These are phyloP conservation scores for Meyerozyma athensensis DNA, from an alignment of 1,139 yeast genomes.

Conservation along the genomic window DNA sequence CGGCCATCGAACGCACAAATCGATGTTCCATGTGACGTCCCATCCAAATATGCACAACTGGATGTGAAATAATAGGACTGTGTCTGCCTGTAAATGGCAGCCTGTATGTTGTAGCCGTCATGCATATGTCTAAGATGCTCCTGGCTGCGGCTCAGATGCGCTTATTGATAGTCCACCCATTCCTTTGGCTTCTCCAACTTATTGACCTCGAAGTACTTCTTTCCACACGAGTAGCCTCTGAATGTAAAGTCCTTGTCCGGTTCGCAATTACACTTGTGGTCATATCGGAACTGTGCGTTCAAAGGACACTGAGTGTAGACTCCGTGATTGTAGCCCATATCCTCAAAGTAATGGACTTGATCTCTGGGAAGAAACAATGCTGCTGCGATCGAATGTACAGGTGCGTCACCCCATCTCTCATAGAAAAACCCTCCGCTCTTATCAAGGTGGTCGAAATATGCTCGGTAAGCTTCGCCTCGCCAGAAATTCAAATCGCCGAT, in stretches of 20 bases:
- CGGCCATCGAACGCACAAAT: no score
- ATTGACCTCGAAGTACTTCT: conserved; percentile 44
- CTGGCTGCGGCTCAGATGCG: background rate
- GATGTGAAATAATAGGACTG: no score
- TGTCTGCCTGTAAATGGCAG: background rate
- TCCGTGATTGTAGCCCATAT: conserved; percentile 78
- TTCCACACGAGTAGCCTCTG: conserved; percentile 51
- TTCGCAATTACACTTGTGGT: conserved; percentile 47
- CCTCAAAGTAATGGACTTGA: conserved; percentile 73
- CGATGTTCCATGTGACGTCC: no score
- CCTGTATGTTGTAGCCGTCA: no score
- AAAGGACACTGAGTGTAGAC: conserved; percentile 57
- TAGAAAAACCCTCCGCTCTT: conserved; percentile 82
- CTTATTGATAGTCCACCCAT: conserved; percentile 19
- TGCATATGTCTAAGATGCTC: no score
- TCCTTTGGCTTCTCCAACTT: conserved; percentile 40
- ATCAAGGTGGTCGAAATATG: conserved; percentile 70
- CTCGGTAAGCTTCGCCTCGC: conserved; percentile 61
- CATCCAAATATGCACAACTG: no score
- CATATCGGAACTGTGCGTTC: conserved; percentile 37
- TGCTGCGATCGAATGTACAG: conserved; percentile 83
- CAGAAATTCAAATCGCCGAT: conserved; percentile 75
- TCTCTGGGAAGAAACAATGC: conserved; percentile 61
- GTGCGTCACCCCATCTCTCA: conserved; percentile 97
- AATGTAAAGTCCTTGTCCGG: conserved; percentile 51